These are phyloP conservation scores for Penicillium concentricum DNA, from an alignment of 2,329 filamentous ascomycete species.

Conservation along the genomic window DNA sequence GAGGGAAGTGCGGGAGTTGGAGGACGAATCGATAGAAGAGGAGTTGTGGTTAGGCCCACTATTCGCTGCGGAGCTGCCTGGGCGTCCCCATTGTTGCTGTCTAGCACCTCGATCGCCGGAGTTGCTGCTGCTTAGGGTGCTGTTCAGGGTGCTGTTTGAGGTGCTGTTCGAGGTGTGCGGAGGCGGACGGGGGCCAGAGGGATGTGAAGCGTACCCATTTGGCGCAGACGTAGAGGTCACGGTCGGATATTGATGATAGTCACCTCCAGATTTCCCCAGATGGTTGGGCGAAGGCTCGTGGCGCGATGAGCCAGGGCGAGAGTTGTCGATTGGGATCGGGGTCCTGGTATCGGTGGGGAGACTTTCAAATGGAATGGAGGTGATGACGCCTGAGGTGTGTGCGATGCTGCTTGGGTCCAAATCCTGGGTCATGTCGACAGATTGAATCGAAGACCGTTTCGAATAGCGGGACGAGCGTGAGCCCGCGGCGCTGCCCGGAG, in stretches of 20 bases:
- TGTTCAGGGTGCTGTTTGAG: conserved; percentile 40
- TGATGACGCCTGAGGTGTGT: conserved; percentile 77
- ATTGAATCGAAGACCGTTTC: conserved; percentile 69
- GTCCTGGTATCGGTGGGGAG: conserved; percentile 64
- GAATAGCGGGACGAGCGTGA: conserved; percentile 73
- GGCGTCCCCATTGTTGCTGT: conserved; percentile 73
- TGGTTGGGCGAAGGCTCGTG: conserved; percentile 80
- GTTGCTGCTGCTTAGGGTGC: conserved; percentile 69
- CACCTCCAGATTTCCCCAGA: conserved; percentile 70
- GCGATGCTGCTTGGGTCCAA: conserved; percentile 62
- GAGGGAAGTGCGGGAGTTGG: conserved; percentile 57
- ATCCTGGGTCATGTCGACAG: conserved; percentile 66
- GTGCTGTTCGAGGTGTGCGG: conserved; percentile 56
- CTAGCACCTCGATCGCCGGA: conserved; percentile 68
- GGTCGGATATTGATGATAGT: conserved; percentile 87
- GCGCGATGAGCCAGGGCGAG: conserved; percentile 60
- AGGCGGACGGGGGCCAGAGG: conserved; percentile 61
- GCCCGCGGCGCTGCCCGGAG: conserved; percentile 60
- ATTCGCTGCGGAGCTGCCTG: conserved; percentile 56
- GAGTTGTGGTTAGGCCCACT: conserved; percentile 57
- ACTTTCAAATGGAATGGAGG: conserved; percentile 82
- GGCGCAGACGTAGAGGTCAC: conserved; percentile 58
- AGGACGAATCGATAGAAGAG: conserved; percentile 55
- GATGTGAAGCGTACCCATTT: conserved; percentile 54
- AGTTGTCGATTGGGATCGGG: conserved; percentile 71